Evolutionary conservation across 441 rosid species (phyloP).

Genomic region (Daphne laureola): DNA sequence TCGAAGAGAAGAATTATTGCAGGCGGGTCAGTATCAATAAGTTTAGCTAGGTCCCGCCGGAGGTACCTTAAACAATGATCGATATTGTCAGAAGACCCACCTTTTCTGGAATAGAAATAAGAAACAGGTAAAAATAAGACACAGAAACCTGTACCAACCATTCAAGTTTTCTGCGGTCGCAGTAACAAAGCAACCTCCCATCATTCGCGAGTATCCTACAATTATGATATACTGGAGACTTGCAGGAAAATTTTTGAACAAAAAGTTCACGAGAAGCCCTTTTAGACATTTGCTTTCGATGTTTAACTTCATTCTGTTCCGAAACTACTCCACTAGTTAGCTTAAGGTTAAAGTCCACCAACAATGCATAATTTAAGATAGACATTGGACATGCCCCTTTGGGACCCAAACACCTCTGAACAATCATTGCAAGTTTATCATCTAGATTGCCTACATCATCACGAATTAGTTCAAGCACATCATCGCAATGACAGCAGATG

Average conservation of each 20-base stretch:
- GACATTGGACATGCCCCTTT: conserved; percentile 70
- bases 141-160: conserved; percentile 46
- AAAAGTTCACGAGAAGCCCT: conserved; percentile 77
- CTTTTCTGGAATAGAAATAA: conserved; percentile 8
- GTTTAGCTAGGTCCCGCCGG: conserved; percentile 70
- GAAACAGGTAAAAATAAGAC: conserved; percentile 8
- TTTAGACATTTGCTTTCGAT: conserved; percentile 44
- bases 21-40: conserved; percentile 69
- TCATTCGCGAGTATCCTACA: conserved; percentile 92
- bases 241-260: conserved; percentile 92
- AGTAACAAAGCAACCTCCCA: conserved; percentile 86
- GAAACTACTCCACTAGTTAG: conserved; percentile 28
- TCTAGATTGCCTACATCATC: conserved; percentile 35
- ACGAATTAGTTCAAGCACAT: conserved; percentile 35
- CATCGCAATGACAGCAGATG: conserved; percentile 65
- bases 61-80: conserved; percentile 52
- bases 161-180: conserved; percentile 85
- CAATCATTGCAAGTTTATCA: conserved; percentile 34
- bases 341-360: conserved; percentile 42
- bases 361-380: conserved; percentile 60
- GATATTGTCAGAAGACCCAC: conserved; percentile 11
- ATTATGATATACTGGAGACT: conserved; percentile 91
- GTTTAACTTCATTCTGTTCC: conserved; percentile 47
- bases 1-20: conserved; percentile 90
- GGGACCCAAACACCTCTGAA: conserved; percentile 64